Evolutionary conservation across 441 rosid genomes (phyloP), one percentile per base, ranked within the genome.

Genomic region (Geranium incanum): DNA sequence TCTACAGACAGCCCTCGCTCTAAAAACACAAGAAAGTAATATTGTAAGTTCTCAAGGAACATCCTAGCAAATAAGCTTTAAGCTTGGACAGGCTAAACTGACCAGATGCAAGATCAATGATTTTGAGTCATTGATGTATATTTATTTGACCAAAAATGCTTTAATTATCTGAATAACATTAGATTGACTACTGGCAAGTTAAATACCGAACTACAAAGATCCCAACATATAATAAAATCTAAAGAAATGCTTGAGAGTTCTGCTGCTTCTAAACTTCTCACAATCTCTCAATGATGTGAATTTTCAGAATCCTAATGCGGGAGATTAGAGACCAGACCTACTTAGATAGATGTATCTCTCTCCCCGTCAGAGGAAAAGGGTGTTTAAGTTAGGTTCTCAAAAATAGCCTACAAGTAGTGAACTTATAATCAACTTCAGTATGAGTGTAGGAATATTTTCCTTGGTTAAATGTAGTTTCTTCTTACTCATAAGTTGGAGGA

Each of bases 11-110:
- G 36, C 63, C 19, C 23, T 23, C 16, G 33, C 0, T 5, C 23
- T 48, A 70, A 70, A 52, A 50, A 43, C 28, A 39, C 57, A 66
- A 70, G 74, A 75, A 59, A 66, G 18, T 38, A 37, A 59, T 70
- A 55, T 45, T 70, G 78, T 75, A 65, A 75, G 78, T 65, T 69
- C 41, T 36, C 63, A 11, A 38, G 64, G 9, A 8, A 0, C 0
- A 39, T 39, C 45, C 45, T 39, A 57, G 28, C 11, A 57, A 16
- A 57, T 57, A 15, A 15, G 28, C 63, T 57, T 18, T 57, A 15
- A 57, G 52, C 37, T 72, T 37, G 41, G 33, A 48, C 41, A n/a
- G 13, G 36, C 18, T 15, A 13, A 28, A 45, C 45, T 70, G 23
- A 13, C 41, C 45, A n/a, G 7, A 57, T 57, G 18, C 63, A 55